phyloP scores from a whole-genome alignment of 768 basidiomycete species.

The Lentinus brumalis region DNA sequence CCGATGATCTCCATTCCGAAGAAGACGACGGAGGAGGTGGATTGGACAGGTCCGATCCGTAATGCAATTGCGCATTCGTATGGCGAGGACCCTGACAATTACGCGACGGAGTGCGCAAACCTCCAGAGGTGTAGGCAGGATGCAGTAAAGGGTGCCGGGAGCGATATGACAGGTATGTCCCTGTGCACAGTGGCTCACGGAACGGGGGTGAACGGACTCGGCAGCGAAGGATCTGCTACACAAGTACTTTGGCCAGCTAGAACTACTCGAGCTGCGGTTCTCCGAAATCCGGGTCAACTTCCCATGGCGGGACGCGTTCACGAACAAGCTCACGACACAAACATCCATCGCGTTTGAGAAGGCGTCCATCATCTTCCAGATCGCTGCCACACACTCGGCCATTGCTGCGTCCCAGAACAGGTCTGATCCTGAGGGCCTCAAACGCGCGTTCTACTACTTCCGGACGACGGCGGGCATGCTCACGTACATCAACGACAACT shows the following conservation, averaged over 20 bases:
- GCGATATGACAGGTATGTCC: conserved; percentile 84
- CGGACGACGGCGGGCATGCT: conserved; percentile 93
- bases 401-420: conserved; percentile 86
- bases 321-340: conserved; percentile 88
- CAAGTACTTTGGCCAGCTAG: conserved; percentile 99
- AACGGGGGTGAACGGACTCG: background rate
- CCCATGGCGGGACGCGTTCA: conserved; percentile 97
- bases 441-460: conserved; percentile 92
- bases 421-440: conserved; percentile 88
- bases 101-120: conserved; percentile 77
- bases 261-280: conserved; percentile 94
- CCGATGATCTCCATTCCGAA: conserved; percentile 91
- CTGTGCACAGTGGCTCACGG: background rate
- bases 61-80: conserved; percentile 88
- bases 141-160: conserved; percentile 94
- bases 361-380: conserved; percentile 95
- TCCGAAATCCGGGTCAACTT: conserved; percentile 96
- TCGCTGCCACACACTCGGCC: conserved; percentile 90
- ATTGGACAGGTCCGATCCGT: conserved; percentile 90
- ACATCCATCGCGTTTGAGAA: conserved; percentile 98
- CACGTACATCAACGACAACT: conserved; percentile 99
- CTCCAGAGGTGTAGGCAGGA: conserved; percentile 94
- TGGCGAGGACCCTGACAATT: conserved; percentile 90
- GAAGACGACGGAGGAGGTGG: conserved; percentile 96
- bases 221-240: conserved; percentile 90